Base-by-base conservation (phyloP, 2,329 filamentous ascomycete genomes). In the Acrodontium crateriforme region DNA sequence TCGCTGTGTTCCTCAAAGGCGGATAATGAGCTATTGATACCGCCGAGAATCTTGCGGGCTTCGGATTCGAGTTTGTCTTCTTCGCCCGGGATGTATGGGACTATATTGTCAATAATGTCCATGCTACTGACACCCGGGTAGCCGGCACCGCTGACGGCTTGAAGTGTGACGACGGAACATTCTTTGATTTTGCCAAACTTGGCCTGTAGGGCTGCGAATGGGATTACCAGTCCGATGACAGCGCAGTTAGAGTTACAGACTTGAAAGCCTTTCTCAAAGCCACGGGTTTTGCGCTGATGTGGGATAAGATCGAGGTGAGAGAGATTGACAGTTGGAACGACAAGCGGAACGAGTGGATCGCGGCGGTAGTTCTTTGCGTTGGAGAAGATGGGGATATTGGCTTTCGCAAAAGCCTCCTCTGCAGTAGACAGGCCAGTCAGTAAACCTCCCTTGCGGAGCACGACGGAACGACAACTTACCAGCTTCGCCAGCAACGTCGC, bases 161-260 rank as follows among this genome's bases (percentile, higher is more conserved):
- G 89, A 69, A 93, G 75, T 23, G 89, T 95, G 44, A 94, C 84
- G 28, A 95, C 81, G 36, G 81, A 78, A 42, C 93, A 79, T 45
- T 67, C 59, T 39, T 70, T 65, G 16, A 77, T 64, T n/a, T 77
- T 74, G 24, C 87, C 89, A 47, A 95, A 93, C 45, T 71, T 74
- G 28, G 76, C 71, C 55, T 92, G 80, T 18, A 95, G 71, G 10
- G 87, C 87, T 8, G 84, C 84, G 50, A 94, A 87, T 14, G 89
- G 89, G 38, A 93, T 91, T 36, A 94, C 87, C 33, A 95, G 73
- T 25, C 87, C 87, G 46, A 95, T 93, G 49, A 94, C 87, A 31
- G 87, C 87, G 60, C 89, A 98, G 63, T 95, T 95, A 40, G 83
- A 92, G 64, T 95, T 95, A 69, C 87, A 95, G 35, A 94, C 83